phyloP scores from a whole-genome alignment of 2,329 filamentous ascomycete species.

The Xylariomycetidae sp. region DNA sequence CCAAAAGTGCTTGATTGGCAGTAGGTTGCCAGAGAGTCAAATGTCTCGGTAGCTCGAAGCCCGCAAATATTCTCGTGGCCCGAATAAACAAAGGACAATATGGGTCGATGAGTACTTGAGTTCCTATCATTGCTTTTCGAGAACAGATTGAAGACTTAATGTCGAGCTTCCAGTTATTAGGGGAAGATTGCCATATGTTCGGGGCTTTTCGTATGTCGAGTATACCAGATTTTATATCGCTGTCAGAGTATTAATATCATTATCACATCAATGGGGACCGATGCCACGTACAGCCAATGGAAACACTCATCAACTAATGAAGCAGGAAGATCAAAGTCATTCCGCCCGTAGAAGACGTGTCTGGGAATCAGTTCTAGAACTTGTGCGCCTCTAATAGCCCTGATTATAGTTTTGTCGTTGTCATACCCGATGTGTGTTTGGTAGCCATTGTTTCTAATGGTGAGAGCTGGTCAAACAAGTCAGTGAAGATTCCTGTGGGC shows the following conservation, averaged over 20 bases:
- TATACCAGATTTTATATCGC: constrained; percentile 22
- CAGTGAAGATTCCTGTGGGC: neutral
- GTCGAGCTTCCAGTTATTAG: constrained; percentile 31
- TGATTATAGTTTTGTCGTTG: constrained; percentile 35
- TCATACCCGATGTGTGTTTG: constrained; percentile 52
- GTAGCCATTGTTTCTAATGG: constrained; percentile 29
- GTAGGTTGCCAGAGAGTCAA: constrained; percentile 44
- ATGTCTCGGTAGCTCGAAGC: constrained; percentile 40
- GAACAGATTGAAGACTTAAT: constrained; percentile 15
- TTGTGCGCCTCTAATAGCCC: constrained; percentile 24
- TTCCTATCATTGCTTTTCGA: constrained; percentile 1
- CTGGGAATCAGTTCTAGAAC: constrained; percentile 32
- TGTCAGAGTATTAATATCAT: too few species aligned
- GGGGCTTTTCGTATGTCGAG: constrained; percentile 47
- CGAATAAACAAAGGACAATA: constrained; percentile 33
- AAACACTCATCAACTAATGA: constrained; percentile 46
- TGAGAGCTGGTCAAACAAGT: constrained; percentile 12
- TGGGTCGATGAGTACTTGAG: constrained; percentile 42
- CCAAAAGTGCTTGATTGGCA: constrained; percentile 21
- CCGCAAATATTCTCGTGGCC: constrained; percentile 40
- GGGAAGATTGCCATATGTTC: constrained; percentile 22
- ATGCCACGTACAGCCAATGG: constrained; percentile 54
- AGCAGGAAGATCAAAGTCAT: constrained; percentile 43
- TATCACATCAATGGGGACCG: neutral
- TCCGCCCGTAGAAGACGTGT: constrained; percentile 20